Evolutionary conservation across 805 yeast species (phyloP).

Genomic region (Groenewaldozyma tartarivorans): DNA sequence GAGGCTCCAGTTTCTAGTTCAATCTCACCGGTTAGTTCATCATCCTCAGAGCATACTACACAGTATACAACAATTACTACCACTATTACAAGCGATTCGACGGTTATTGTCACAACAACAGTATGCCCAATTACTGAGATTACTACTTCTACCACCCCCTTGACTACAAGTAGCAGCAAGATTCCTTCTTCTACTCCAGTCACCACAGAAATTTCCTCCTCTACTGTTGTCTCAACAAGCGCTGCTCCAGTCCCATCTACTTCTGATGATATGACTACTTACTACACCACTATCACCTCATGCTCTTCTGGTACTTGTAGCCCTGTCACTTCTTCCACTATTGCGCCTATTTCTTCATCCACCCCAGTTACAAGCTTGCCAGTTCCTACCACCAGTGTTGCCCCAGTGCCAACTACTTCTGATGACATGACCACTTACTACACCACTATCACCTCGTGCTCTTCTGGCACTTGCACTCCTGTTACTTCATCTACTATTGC

Average conservation of each 20-base stretch:
- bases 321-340: not conserved
- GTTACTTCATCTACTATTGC: not conserved
- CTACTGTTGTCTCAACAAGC: not conserved
- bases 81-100: conserved; percentile 4
- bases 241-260: too few species aligned
- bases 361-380: not conserved
- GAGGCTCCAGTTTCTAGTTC: not conserved
- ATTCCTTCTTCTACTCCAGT: not conserved
- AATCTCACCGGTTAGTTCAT: not conserved
- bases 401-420: not conserved
- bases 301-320: not conserved
- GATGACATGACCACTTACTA: not conserved
- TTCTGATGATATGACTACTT: not conserved
- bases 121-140: conserved; percentile 5
- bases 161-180: not conserved
- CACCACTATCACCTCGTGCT: not conserved
- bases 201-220: not conserved
- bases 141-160: conserved; percentile 1
- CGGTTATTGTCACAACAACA: conserved; percentile 3
- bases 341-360: not conserved
- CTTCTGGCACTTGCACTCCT: not conserved
- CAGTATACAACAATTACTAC: not conserved
- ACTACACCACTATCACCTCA: not conserved
- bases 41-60: not conserved
- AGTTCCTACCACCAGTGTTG: not conserved